Evolutionary conservation across 1,284 basidiomycete species (phyloP), one percentile per base, ranked within the genome.

Genomic region (Malassezia japonica): DNA sequence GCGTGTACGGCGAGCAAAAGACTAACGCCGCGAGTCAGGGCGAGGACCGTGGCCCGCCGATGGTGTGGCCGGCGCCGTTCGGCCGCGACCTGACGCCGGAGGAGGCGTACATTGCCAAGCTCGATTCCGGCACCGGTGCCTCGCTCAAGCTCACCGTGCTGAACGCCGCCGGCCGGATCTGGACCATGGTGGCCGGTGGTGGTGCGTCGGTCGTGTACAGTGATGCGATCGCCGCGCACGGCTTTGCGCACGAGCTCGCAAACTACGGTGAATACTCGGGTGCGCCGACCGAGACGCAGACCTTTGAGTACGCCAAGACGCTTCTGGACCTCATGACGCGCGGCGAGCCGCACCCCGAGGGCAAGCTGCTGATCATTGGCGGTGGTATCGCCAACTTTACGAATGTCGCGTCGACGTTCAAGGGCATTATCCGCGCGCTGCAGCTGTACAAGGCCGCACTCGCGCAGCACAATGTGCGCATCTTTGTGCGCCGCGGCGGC

Each of bases 301-400:
- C 92, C 2, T 98, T 92, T 77, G 92, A 98, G 77, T 98, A 98
- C 73, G 92, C 92, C 63, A 96, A 96, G 81, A 98, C 94, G 28
- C 91, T 98, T 74, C 83, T 98, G 67, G 91, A 96, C 76, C 79
- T 98, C 60, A 90, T 98, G 77, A 95, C 89, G 48, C 89, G 92
- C 20, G 70, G 67, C 45, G 62, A 64, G 33, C 61, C 64, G 56
- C 62, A 69, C 62, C 50, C 61, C 10, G 37, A 70, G 45, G 92
- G 92, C 78, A 98, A 98, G 79, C 83, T 98, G 72, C 86, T 98
- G 75, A 95, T 98, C 81, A 95, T 98, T 62, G 94, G 92, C 76
- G 94, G 94, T 79, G 92, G 92, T 78, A 95, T 96, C 63, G 92
- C 92, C 78, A 98, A 98, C 83, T 98, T 98, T 78, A 96, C 91